Evolutionary conservation across 441 rosid genomes (phyloP).

Genomic region (Sinapis alba): DNA sequence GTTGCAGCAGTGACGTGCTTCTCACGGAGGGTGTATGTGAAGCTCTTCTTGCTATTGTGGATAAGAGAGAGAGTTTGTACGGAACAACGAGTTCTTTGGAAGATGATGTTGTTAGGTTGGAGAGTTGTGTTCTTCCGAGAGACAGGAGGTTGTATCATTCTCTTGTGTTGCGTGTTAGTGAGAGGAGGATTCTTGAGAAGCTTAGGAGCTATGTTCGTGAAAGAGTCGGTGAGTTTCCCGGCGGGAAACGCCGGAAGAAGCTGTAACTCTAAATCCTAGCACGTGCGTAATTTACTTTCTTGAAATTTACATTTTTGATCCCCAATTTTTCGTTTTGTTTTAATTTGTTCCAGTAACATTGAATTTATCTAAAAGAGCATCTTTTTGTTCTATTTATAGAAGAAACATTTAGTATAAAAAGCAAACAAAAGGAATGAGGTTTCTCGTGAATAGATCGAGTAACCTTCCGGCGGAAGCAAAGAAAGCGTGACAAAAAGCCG

Average conservation of each 20-base stretch:
- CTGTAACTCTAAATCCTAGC: slow-evolving; percentile 7
- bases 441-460: slow-evolving; percentile 6
- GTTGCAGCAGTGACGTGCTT: slow-evolving; percentile 47
- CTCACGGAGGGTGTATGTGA: slow-evolving; percentile 62
- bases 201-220: slow-evolving; percentile 52
- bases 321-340: background rate
- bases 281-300: background rate
- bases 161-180: slow-evolving; percentile 60
- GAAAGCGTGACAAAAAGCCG: slow-evolving; percentile 38
- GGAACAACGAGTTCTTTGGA: slow-evolving; percentile 43
- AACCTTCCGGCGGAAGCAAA: slow-evolving; percentile 38
- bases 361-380: background rate
- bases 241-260: slow-evolving; percentile 37
- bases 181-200: slow-evolving; percentile 74
- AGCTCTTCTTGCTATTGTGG: slow-evolving; percentile 66
- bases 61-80: slow-evolving; percentile 68
- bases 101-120: slow-evolving; percentile 56
- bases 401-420: background rate
- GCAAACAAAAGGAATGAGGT: background rate
- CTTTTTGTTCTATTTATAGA: slow-evolving; percentile 8
- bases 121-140: slow-evolving; percentile 43
- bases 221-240: background rate
- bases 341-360: background rate
- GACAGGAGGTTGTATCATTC: slow-evolving; percentile 77
- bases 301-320: background rate